phyloP scores from a whole-genome alignment of 345 rosid genomes.

The Gossypium rotundifolium region DNA sequence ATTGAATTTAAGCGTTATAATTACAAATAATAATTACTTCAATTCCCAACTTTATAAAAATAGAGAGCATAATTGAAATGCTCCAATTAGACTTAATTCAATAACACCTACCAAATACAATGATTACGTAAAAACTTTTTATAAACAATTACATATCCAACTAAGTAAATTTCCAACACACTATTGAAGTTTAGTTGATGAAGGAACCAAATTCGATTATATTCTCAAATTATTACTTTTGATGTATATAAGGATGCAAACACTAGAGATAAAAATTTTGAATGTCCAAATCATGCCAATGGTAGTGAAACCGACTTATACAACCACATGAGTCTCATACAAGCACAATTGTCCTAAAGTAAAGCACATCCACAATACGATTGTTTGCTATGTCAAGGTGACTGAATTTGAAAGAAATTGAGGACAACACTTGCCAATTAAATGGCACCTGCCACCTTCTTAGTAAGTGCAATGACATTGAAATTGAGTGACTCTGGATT shows the following conservation, averaged over 20 bases:
- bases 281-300: background rate
- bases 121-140: too few species aligned
- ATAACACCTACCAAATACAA: too few species aligned
- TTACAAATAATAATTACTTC: too few species aligned
- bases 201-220: too few species aligned
- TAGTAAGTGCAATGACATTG: constrained; percentile 56
- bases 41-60: too few species aligned
- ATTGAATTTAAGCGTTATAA: too few species aligned
- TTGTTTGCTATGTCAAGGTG: background rate
- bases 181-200: too few species aligned
- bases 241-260: background rate
- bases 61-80: too few species aligned
- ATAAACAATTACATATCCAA: too few species aligned
- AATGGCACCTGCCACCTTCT: constrained; percentile 23
- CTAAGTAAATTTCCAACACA: too few species aligned
- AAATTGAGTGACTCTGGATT: constrained; percentile 75
- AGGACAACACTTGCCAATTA: background rate
- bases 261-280: background rate
- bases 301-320: background rate
- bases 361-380: background rate
- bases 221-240: background rate
- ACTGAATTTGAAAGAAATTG: background rate
- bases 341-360: background rate
- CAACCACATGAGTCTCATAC: background rate
- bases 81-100: too few species aligned